Evolutionary conservation across 164 flowering plant genomes (phyloP).

Genomic region (grape (Vitis vinifera)): ASM3070453v1 NC_081805.1:27517001-27517500

Average conservation of each 20-base stretch:
- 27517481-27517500: background rate
- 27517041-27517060: background rate
- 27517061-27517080: background rate
- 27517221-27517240: background rate
- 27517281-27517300: too few relatives aligned
- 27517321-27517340: too few relatives aligned
- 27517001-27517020: conserved; percentile 10
- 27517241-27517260: background rate
- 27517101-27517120: conserved; percentile 28
- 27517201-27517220: conserved; percentile 7
- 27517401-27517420: too few relatives aligned
- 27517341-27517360: too few relatives aligned
- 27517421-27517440: too few relatives aligned
- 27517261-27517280: too few relatives aligned
- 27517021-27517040: background rate
- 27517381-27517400: too few relatives aligned
- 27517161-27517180: background rate
- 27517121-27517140: conserved; percentile 29
- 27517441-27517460: background rate
- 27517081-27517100: conserved; percentile 9
- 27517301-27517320: too few relatives aligned
- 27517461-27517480: background rate
- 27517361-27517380: too few relatives aligned
- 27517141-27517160: conserved; percentile 21
- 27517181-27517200: conserved; percentile 1